phyloP scores from a whole-genome alignment of 2,329 filamentous ascomycete species.

The Thermochaetoides dissita region DNA sequence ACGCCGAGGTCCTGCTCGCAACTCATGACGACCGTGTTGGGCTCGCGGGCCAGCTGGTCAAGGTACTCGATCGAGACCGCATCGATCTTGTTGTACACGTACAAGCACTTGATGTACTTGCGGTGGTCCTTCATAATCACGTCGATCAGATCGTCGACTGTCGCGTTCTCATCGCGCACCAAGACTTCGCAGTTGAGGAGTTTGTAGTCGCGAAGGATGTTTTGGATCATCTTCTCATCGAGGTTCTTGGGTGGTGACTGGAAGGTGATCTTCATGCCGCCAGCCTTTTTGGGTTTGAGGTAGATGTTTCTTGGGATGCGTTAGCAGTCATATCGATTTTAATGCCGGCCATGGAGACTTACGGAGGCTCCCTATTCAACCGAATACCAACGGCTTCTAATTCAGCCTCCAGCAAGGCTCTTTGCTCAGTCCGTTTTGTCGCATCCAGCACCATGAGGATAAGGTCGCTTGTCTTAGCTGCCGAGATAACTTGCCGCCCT shows the following conservation, averaged over 20 bases:
- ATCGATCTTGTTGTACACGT: slow-evolving; percentile 99
- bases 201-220: slow-evolving; percentile 96
- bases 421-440: slow-evolving; percentile 89
- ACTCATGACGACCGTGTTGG: slow-evolving; percentile 90
- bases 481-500: slow-evolving; percentile 91
- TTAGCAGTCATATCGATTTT: background rate
- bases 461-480: slow-evolving; percentile 94
- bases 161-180: slow-evolving; percentile 85
- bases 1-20: slow-evolving; percentile 93
- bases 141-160: slow-evolving; percentile 96
- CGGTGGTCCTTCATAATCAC: slow-evolving; percentile 98
- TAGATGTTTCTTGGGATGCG: slow-evolving; percentile 66
- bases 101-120: slow-evolving; percentile 89
- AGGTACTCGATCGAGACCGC: slow-evolving; percentile 85
- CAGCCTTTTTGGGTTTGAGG: slow-evolving; percentile 86
- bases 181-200: slow-evolving; percentile 95
- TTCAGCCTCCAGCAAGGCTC: slow-evolving; percentile 77
- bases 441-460: slow-evolving; percentile 96
- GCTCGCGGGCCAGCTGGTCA: slow-evolving; percentile 80
- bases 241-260: slow-evolving; percentile 74
- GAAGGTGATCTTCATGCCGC: slow-evolving; percentile 98
- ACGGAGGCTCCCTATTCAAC: slow-evolving; percentile 83
- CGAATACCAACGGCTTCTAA: slow-evolving; percentile 90
- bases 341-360: slow-evolving; percentile 20
- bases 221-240: slow-evolving; percentile 96